A percentile compares a stretch with the other conserved stretches of the same genome.
Evolutionary conservation across 768 basidiomycete genomes (phyloP).

Genomic region (Cantharellus anzutake): DNA sequence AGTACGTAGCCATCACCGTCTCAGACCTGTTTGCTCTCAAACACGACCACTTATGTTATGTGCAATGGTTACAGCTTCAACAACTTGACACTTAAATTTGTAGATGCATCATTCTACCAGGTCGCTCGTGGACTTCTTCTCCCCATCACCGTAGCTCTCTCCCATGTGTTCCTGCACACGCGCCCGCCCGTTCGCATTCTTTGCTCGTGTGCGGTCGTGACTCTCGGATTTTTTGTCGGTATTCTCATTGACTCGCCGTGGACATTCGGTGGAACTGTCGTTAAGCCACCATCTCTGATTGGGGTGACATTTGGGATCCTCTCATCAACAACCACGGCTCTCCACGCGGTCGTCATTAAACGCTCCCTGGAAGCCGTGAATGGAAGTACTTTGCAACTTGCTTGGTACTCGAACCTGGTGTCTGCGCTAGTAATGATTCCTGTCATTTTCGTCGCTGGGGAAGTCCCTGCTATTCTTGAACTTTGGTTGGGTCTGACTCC

Average conservation of each 20-base stretch:
- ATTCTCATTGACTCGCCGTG: conserved; percentile 46
- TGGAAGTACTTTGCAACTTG: conserved; percentile 67
- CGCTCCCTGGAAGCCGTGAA: conserved; percentile 59
- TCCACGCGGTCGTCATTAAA: conserved; percentile 92
- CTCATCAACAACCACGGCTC: conserved; percentile 69
- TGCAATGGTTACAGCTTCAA: conserved; percentile 36
- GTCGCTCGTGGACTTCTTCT: conserved; percentile 87
- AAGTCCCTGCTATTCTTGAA: conserved; percentile 40
- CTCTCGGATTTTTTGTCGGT: conserved; percentile 79
- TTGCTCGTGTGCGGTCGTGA: conserved; percentile 60
- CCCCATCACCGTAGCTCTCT: conserved; percentile 83
- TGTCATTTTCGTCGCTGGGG: conserved; percentile 53
- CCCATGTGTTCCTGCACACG: conserved; percentile 54
- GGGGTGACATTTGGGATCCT: conserved; percentile 70
- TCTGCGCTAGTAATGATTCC: conserved; percentile 59
- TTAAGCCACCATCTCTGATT: conserved; percentile 13
- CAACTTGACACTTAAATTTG: conserved; percentile 83
- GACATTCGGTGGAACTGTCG: not conserved
- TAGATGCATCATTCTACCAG: conserved; percentile 90
- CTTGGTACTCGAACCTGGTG: conserved; percentile 82
- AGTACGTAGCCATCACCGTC: conserved; percentile 25
- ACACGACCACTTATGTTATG: not conserved
- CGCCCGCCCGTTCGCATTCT: conserved; percentile 63
- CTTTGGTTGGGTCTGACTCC: conserved; percentile 33
- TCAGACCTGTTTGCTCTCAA: conserved; percentile 9